Evolutionary conservation across 257 asterid species (phyloP).

Genomic region (Solanum piurae): DNA sequence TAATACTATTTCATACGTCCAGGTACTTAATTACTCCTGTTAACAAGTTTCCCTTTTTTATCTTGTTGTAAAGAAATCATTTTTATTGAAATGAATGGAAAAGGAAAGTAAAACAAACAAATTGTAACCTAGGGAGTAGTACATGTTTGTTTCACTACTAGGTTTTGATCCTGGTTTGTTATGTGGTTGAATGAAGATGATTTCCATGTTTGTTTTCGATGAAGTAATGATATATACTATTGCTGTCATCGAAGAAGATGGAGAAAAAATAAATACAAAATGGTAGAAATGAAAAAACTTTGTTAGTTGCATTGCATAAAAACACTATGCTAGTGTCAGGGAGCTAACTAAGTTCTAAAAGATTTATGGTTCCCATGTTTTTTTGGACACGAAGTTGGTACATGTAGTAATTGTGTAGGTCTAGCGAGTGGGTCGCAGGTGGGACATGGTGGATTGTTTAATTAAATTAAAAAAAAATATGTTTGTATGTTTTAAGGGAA

Average conservation of each 20-base stretch:
- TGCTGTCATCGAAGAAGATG: not conserved
- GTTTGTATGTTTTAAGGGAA: not conserved
- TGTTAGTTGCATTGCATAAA: not conserved
- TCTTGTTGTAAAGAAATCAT: not conserved
- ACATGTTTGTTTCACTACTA: not conserved
- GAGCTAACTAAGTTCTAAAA: not conserved
- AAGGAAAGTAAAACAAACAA: not conserved
- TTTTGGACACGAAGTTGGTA: not conserved
- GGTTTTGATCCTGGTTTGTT: not conserved
- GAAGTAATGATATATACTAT: not conserved
- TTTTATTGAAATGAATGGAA: not conserved
- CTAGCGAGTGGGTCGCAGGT: not conserved
- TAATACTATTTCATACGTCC: conserved; percentile 69
- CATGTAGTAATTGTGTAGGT: not conserved
- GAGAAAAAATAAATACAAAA: not conserved
- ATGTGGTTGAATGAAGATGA: not conserved
- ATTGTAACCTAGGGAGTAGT: not conserved
- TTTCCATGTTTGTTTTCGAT: not conserved
- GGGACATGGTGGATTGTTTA: not conserved
- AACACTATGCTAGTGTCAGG: not conserved
- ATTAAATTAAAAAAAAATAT: not conserved
- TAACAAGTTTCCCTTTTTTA: not conserved
- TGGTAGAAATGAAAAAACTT: not conserved
- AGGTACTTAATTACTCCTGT: conserved; percentile 27
- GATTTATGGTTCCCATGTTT: not conserved